phyloP scores from a whole-genome alignment of 352 stramenopile genomes.

The Phytophthora litchii region DNA sequence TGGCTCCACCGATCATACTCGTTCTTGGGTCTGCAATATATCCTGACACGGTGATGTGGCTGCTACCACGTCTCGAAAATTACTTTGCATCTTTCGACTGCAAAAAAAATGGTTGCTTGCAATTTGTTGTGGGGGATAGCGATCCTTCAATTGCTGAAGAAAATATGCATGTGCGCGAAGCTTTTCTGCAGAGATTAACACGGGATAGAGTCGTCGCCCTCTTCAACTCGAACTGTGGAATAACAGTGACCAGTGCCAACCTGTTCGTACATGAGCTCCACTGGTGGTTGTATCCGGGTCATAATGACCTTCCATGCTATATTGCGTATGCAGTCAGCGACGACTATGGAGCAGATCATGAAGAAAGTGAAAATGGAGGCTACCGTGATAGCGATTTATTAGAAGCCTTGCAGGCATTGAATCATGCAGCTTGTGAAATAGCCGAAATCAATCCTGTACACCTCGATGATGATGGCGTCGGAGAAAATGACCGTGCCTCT shows the following conservation, averaged over 20 bases:
- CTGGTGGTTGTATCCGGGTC: conserved; percentile 33
- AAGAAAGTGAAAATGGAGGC: background rate
- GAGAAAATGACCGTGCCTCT: conserved; percentile 19
- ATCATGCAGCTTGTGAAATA: conserved; percentile 21
- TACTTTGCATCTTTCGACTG: conserved; percentile 40
- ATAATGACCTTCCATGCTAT: conserved; percentile 32
- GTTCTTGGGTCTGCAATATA: conserved; percentile 18
- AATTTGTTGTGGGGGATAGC: background rate
- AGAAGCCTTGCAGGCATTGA: conserved; percentile 28
- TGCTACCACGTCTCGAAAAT: conserved; percentile 24
- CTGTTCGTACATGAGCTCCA: conserved; percentile 40
- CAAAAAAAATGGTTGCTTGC: conserved; percentile 3
- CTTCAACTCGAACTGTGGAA: conserved; percentile 40
- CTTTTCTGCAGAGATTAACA: conserved; percentile 10
- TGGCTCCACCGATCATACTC: conserved; percentile 28
- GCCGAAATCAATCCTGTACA: conserved; percentile 16
- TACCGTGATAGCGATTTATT: conserved; percentile 36
- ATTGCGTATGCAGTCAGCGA: conserved; percentile 22
- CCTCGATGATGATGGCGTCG: conserved; percentile 8
- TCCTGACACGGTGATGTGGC: background rate
- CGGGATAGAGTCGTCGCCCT: conserved; percentile 32
- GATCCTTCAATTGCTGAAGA: conserved; percentile 1
- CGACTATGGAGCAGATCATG: background rate
- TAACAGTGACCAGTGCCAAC: conserved; percentile 35
- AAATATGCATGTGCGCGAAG: conserved; percentile 7